Evolutionary conservation across 441 rosid genomes (phyloP).

Genomic region (Capsella rubella): DNA sequence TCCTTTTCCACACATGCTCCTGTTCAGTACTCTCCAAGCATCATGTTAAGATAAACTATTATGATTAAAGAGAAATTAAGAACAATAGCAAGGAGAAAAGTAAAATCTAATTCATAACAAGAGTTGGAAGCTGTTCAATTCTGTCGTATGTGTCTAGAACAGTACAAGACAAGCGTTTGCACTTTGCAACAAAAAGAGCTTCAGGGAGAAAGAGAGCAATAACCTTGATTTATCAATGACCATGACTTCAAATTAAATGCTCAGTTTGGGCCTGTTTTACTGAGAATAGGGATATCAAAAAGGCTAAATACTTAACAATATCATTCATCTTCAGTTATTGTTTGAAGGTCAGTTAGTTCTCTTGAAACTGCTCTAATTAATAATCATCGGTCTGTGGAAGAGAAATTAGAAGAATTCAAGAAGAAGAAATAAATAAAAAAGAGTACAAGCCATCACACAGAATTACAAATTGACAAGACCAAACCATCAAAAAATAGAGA

Average conservation of each 20-base stretch:
- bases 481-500: conserved; percentile 38
- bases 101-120: background rate
- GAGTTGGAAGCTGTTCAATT: background rate
- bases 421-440: background rate
- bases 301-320: background rate
- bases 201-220: background rate
- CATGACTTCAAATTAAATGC: background rate
- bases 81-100: background rate
- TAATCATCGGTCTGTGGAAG: conserved; percentile 13
- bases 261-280: background rate
- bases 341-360: background rate
- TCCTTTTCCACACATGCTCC: too few species aligned
- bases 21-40: too few species aligned
- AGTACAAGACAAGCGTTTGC: background rate
- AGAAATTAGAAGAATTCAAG: conserved; percentile 14
- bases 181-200: too few species aligned
- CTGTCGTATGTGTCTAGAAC: background rate
- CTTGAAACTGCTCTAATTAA: conserved; percentile 13
- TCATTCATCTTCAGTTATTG: background rate
- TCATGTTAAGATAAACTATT: too few species aligned
- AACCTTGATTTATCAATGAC: background rate
- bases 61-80: background rate
- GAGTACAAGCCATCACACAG: conserved; percentile 26
- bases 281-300: background rate
- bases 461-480: conserved; percentile 35